Evolutionary conservation across 345 rosid genomes (phyloP).

Genomic region (Eucalyptus sideroxylon): DNA sequence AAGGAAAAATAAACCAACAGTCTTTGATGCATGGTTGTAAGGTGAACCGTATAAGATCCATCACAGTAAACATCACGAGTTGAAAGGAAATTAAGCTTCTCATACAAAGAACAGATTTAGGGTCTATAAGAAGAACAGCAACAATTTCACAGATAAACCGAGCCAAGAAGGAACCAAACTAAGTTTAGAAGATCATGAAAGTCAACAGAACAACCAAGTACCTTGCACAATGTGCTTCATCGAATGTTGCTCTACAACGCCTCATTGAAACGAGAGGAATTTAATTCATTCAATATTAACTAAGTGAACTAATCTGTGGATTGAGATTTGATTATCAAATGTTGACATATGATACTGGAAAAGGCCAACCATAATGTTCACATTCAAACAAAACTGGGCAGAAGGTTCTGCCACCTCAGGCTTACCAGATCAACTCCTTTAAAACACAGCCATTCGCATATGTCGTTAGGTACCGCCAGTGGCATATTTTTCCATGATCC

Average conservation of each 20-base stretch:
- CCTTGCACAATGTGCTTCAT: background rate
- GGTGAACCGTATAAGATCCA: background rate
- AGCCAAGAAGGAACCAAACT: background rate
- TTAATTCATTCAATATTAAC: background rate
- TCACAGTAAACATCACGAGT: background rate
- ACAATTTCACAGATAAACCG: background rate
- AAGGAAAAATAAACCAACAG: background rate
- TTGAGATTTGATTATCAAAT: background rate
- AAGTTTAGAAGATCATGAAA: background rate
- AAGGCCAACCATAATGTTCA: background rate
- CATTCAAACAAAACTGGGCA: background rate
- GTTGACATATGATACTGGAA: background rate
- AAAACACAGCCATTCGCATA: background rate
- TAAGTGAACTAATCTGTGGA: background rate
- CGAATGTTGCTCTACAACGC: background rate
- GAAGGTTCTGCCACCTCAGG: background rate
- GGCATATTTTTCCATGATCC: background rate
- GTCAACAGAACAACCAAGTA: background rate
- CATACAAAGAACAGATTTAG: background rate
- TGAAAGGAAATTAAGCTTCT: background rate
- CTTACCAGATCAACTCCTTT: background rate
- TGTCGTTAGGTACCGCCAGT: background rate
- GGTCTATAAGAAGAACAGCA: background rate
- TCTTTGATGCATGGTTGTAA: background rate
- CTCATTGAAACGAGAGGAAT: background rate